These are phyloP conservation scores for Neotropicomus parvogracilis DNA, from an alignment of 1,284 basidiomycete species.

Conservation along the genomic window DNA sequence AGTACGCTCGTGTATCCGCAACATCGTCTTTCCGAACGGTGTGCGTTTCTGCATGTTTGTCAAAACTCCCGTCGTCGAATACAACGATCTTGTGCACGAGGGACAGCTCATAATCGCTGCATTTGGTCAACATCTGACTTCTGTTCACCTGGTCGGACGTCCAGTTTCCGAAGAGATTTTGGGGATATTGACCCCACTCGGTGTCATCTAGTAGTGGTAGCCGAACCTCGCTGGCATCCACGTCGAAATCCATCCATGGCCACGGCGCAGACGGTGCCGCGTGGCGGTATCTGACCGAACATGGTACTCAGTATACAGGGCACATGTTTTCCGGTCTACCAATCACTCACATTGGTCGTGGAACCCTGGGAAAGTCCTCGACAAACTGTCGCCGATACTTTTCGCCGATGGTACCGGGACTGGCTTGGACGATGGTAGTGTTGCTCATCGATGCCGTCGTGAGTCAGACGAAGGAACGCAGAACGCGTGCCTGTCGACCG, in stretches of 20 bases:
- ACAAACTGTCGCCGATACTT: not conserved
- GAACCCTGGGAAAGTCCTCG: slow-evolving; percentile 14
- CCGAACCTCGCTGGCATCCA: slow-evolving; percentile 12
- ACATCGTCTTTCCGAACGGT: slow-evolving; percentile 7
- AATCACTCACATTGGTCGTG: slow-evolving; percentile 24
- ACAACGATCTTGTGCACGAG: slow-evolving; percentile 41
- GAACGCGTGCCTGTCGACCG: not conserved
- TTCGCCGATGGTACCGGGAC: not conserved
- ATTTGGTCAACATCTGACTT: slow-evolving; percentile 36
- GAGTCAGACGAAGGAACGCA: slow-evolving; percentile 1
- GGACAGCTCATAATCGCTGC: slow-evolving; percentile 27
- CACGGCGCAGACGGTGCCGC: slow-evolving; percentile 35
- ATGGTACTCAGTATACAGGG: not conserved
- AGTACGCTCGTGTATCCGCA: slow-evolving; percentile 12
- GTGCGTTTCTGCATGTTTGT: slow-evolving; percentile 6
- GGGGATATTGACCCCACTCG: slow-evolving; percentile 39
- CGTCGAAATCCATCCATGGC: slow-evolving; percentile 34
- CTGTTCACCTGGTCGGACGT: slow-evolving; percentile 39
- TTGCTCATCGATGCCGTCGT: slow-evolving; percentile 13
- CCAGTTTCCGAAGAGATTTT: slow-evolving; percentile 50
- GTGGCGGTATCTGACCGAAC: slow-evolving; percentile 30
- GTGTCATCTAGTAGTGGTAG: not conserved
- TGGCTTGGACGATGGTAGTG: not conserved
- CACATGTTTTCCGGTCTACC: not conserved
- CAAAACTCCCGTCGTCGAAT: slow-evolving; percentile 33